Conservation (phyloP, 805 yeast species). For the Lipomyces oligophaga region DNA sequence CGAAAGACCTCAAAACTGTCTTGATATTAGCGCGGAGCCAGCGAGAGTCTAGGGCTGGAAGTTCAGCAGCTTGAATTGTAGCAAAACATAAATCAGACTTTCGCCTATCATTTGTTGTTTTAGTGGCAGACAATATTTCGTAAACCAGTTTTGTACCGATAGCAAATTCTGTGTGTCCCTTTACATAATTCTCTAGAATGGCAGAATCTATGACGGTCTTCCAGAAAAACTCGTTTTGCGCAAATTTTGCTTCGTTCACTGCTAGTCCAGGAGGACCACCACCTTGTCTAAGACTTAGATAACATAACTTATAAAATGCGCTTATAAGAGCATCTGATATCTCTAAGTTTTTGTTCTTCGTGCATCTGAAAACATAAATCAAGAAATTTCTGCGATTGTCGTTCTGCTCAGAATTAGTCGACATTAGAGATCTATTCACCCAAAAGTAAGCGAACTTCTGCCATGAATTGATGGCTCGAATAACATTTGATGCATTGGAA, state of each 20-base stretch:
- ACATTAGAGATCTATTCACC: constrained; percentile 6
- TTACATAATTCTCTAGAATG: constrained; percentile 12
- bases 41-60: constrained; percentile 17
- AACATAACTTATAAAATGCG: constrained; percentile 8
- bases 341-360: constrained; percentile 4
- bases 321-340: constrained; percentile 4
- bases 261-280: background rate
- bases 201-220: constrained; percentile 13
- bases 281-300: constrained; percentile 8
- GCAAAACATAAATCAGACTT: constrained; percentile 17
- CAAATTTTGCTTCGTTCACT: constrained; percentile 1
- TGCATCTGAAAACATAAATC: constrained; percentile 9
- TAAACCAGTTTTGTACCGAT: constrained; percentile 5
- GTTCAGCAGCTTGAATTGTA: background rate
- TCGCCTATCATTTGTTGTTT: constrained; percentile 1
- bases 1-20: constrained; percentile 7
- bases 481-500: constrained; percentile 1
- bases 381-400: constrained; percentile 9
- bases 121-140: constrained; percentile 3
- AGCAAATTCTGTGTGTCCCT: background rate
- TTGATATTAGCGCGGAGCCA: constrained; percentile 16
- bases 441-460: constrained; percentile 16
- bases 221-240: constrained; percentile 17
- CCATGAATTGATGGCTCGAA: constrained; percentile 16
- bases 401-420: background rate